Percentiles rank a stretch among this genome's conserved stretches.
Conservation (phyloP, 176 grass and related monocot species). For the Triticum monococcum region DNA sequence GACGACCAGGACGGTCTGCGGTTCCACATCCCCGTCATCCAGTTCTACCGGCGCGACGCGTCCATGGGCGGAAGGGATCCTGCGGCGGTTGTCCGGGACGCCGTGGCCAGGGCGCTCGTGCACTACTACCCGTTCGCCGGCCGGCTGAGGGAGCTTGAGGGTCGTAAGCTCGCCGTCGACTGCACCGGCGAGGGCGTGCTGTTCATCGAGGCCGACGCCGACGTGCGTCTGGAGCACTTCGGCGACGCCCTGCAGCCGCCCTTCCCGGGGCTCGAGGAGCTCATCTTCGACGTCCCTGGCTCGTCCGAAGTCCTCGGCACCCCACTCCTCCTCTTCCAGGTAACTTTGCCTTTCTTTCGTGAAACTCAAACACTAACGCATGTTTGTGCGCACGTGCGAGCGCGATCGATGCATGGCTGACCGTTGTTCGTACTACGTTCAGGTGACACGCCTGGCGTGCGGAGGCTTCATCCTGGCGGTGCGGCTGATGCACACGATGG, state of each 20-base stretch:
- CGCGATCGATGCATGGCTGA: background rate
- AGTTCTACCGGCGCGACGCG: constrained; percentile 61
- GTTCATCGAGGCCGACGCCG: constrained; percentile 75
- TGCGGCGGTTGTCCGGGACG: constrained; percentile 53
- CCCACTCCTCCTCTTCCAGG: constrained; percentile 74
- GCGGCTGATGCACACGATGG: constrained; percentile 58
- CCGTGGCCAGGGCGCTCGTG: constrained; percentile 67
- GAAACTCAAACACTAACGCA: background rate
- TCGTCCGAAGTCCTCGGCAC: constrained; percentile 53
- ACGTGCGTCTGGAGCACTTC: constrained; percentile 70
- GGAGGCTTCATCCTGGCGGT: constrained; percentile 64
- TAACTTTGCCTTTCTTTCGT: background rate
- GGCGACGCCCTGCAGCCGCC: constrained; percentile 67
- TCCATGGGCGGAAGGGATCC: constrained; percentile 45
- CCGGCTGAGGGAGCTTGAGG: constrained; percentile 51
- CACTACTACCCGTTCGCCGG: constrained; percentile 88
- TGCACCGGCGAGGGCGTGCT: constrained; percentile 81
- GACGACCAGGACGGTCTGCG: constrained; percentile 86
- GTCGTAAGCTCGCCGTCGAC: constrained; percentile 75
- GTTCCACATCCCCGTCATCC: constrained; percentile 81
- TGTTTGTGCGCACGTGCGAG: background rate
- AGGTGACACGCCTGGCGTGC: constrained; percentile 70
- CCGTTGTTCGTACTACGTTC: background rate
- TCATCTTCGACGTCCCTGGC: constrained; percentile 65
- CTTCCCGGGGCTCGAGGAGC: constrained; percentile 66